phyloP scores from a whole-genome alignment of 176 grass and related monocot genomes.

The Saccharum officinarum region DNA sequence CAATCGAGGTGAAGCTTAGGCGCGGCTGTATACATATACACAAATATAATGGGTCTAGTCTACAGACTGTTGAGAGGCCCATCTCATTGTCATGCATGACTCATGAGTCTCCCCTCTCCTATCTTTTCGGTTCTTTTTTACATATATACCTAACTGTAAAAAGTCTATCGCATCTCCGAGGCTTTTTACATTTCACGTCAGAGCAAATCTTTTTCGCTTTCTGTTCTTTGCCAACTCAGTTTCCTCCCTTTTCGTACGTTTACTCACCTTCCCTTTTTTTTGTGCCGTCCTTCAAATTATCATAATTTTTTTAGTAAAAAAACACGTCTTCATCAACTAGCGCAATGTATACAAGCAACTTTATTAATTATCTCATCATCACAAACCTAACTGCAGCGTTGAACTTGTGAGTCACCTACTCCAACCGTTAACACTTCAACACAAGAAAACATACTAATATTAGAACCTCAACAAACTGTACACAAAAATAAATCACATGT shows the following conservation, averaged over 20 bases:
- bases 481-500: too few relatives aligned
- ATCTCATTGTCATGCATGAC: neutral
- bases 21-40: neutral
- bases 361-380: neutral
- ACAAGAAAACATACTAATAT: neutral
- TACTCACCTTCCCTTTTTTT: neutral
- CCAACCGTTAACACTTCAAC: neutral
- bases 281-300: neutral
- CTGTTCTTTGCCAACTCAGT: neutral
- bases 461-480: neutral
- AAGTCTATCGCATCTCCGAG: neutral
- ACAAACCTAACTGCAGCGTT: conserved; percentile 20
- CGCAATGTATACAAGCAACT: neutral
- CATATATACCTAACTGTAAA: neutral
- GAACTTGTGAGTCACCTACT: conserved; percentile 17
- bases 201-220: conserved; percentile 17
- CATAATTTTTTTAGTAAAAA: neutral
- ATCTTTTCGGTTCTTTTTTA: conserved; percentile 13
- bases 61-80: neutral
- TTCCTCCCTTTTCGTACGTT: neutral
- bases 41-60: neutral
- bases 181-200: conserved; percentile 23
- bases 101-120: neutral
- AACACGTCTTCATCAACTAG: neutral
- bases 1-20: neutral